phyloP scores from a whole-genome alignment of 2,329 filamentous ascomycete species.

The Cladosporium sp. region DNA sequence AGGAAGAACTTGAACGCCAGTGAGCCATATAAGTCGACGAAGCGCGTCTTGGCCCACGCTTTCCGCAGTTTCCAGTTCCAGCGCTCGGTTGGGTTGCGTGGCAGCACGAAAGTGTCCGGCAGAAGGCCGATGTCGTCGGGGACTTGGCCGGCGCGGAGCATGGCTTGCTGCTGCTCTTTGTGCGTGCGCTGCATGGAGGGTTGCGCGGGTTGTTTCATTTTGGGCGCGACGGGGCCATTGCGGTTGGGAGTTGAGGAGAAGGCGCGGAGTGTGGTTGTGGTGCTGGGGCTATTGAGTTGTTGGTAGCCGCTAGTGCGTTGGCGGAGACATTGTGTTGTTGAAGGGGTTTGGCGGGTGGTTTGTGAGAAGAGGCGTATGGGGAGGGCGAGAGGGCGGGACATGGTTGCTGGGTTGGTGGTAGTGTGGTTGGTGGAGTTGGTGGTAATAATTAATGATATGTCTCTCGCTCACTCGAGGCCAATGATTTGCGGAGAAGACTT shows the following conservation, averaged over 20 bases:
- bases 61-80: conserved; percentile 24
- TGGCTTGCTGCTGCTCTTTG: conserved; percentile 34
- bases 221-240: conserved; percentile 17
- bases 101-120: conserved; percentile 38
- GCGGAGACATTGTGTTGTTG: conserved; percentile 16
- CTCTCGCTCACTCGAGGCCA: background rate
- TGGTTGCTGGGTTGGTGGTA: background rate
- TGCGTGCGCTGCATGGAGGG: conserved; percentile 42
- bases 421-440: background rate
- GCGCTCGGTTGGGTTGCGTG: conserved; percentile 20
- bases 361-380: conserved; percentile 16
- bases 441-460: conserved; percentile 1
- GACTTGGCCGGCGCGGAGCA: conserved; percentile 36
- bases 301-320: conserved; percentile 9
- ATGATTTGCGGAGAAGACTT: conserved; percentile 17
- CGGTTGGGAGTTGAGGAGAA: background rate
- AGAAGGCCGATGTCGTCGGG: conserved; percentile 48
- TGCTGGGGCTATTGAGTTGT: conserved; percentile 2
- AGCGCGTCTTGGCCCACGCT: conserved; percentile 14
- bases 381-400: conserved; percentile 11
- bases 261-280: conserved; percentile 1
- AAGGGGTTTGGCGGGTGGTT: conserved; percentile 7
- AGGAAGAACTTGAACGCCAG: conserved; percentile 7
- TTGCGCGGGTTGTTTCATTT: conserved; percentile 36
- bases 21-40: background rate